Conservation (phyloP, 495 filamentous ascomycete genomes). For the Ascobolus immersus region DNA sequence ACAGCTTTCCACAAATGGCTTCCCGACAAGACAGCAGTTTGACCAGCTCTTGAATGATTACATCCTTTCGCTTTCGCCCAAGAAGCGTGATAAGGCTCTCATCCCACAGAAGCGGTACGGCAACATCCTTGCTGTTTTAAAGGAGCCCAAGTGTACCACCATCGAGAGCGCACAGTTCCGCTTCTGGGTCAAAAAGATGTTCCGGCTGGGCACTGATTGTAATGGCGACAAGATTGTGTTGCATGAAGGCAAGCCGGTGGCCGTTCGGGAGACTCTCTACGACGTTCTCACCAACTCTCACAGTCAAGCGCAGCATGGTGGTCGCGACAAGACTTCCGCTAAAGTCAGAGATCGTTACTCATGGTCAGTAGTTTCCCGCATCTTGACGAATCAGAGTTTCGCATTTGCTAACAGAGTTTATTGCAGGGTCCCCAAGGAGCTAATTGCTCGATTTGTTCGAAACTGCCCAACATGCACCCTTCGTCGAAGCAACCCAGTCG, state of each 20-base stretch:
- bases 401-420: slow-evolving; percentile 3
- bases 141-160: slow-evolving; percentile 31
- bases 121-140: slow-evolving; percentile 28
- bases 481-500: slow-evolving; percentile 12
- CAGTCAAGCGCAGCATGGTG: slow-evolving; percentile 32
- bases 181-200: slow-evolving; percentile 39
- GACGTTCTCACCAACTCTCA: slow-evolving; percentile 31
- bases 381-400: not conserved
- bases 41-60: slow-evolving; percentile 30
- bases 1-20: too few species aligned
- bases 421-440: slow-evolving; percentile 30
- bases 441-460: slow-evolving; percentile 32
- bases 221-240: slow-evolving; percentile 25
- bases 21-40: slow-evolving; percentile 28
- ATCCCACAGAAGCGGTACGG: slow-evolving; percentile 29
- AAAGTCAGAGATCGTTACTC: slow-evolving; percentile 32
- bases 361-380: slow-evolving; percentile 20
- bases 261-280: slow-evolving; percentile 32
- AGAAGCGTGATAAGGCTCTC: slow-evolving; percentile 34
- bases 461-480: slow-evolving; percentile 24
- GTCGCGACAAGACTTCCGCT: slow-evolving; percentile 34
- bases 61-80: slow-evolving; percentile 22
- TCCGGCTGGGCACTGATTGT: slow-evolving; percentile 24
- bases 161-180: slow-evolving; percentile 34
- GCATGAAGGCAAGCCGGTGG: slow-evolving; percentile 34